phyloP scores from a whole-genome alignment of 371 early-diverging fungal genomes.

The Fennellomyces sp. region DNA sequence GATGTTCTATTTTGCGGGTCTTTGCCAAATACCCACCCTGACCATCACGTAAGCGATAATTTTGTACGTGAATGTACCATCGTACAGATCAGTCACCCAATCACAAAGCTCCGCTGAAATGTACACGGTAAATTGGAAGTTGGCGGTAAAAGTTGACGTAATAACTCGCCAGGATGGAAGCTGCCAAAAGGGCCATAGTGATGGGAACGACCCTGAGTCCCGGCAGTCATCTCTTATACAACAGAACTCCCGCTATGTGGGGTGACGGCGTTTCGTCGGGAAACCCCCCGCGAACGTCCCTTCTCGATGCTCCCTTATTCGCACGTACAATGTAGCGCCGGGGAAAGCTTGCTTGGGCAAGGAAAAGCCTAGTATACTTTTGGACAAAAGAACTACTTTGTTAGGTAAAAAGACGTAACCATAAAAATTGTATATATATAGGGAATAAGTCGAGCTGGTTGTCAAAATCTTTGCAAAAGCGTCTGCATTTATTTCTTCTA shows the following conservation, averaged over 20 bases:
- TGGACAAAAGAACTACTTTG: neutral
- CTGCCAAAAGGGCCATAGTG: neutral
- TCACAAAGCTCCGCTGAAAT: neutral
- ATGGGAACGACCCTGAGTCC: neutral
- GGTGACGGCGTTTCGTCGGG: neutral
- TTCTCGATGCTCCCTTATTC: neutral
- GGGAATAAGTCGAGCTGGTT: too few species aligned
- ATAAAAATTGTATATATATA: neutral
- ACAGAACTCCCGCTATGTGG: too few species aligned
- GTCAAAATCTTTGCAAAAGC: too few species aligned
- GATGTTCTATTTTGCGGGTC: neutral
- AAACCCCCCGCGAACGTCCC: too few species aligned
- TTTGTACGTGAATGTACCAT: neutral
- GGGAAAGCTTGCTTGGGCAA: neutral
- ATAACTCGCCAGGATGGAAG: neutral
- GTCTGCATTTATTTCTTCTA: neutral
- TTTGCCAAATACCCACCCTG: neutral
- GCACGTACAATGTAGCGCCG: neutral
- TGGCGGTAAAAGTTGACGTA: neutral
- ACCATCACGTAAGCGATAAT: neutral
- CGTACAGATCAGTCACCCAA: neutral
- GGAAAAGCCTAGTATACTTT: neutral
- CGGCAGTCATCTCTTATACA: too few species aligned
- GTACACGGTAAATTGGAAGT: neutral
- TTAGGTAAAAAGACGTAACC: neutral